Conservation (phyloP, 2,329 filamentous ascomycete species). For the Penicillium sp. region DNA sequence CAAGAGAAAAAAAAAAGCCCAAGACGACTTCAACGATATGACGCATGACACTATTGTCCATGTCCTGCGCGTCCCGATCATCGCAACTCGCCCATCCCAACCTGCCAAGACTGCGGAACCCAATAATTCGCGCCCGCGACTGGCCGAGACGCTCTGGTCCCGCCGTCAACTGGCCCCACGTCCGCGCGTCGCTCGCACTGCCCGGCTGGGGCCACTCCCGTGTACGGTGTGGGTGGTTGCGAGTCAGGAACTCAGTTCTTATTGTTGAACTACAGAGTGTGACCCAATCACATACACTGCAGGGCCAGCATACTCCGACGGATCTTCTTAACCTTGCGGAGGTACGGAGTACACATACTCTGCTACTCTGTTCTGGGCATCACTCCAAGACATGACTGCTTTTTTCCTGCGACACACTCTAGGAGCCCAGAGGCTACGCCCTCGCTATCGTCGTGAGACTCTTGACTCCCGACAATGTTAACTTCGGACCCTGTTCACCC, state of each 20-base stretch:
- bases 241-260: not conserved
- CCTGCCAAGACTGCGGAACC: conserved; percentile 19
- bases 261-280: no score
- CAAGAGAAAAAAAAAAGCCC: no score
- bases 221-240: not conserved
- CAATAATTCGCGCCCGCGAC: conserved; percentile 7
- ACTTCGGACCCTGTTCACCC: not conserved
- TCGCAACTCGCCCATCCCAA: not conserved
- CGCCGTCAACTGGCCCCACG: conserved; percentile 18
- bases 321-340: no score
- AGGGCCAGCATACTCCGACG: no score
- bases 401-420: no score
- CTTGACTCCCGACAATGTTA: not conserved
- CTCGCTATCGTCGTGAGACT: no score
- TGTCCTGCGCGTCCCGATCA: not conserved
- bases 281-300: no score
- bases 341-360: no score
- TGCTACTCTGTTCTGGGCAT: not conserved
- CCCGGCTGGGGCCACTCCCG: not conserved
- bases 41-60: not conserved
- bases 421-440: no score
- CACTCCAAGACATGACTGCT: not conserved
- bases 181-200: conserved; percentile 24
- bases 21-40: no score
- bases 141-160: conserved; percentile 8